Evolutionary conservation across 176 grass and related monocot genomes (phyloP), one percentile per base, ranked within the genome.

Genomic region (Cenchrus purpureus): DNA sequence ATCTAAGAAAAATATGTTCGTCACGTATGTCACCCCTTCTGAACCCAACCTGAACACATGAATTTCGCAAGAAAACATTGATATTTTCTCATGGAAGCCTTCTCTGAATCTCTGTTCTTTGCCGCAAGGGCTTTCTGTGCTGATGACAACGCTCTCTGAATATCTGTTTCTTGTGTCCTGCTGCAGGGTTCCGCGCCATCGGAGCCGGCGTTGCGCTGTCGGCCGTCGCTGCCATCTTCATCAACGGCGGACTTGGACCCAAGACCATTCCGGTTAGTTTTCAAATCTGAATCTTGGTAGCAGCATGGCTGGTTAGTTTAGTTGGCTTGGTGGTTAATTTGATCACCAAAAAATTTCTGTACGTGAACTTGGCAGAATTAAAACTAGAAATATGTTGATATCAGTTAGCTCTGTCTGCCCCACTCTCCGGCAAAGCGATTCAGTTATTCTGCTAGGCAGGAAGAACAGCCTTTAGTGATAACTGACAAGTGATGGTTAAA

Each of bases 141-240:
- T 46, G 45, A 6, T 46, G 44, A 45, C 45, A 46, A 6, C 8
- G 45, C 45, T 6, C 1, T 8, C 4, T 46, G 45, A 1, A 6
- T 1, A 0, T 46, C 5, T 46, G 53, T 57, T 20, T 57, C 55
- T 46, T 9, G 56, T 16, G 17, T 29, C 15, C 29, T 54, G 32
- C 46, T 83, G 42, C 84, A 95, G 93, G 93, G 32, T 85, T 92
- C 67, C 90, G 90, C 3, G 87, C 90, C 3, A 92, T 95, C 57
- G 93, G 93, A 4, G 68, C 71, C 45, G 93, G 93, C 15, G 86
- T 95, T 10, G 34, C 68, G 43, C 76, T 95, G 4, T 92, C 90
- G 6, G 77, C 77, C 5, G 63, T 15, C 20, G 62, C 63, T 4
- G 76, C 90, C 46, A 34, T 80, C 65, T 90, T 92, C 88, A 83